phyloP scores from a whole-genome alignment of 805 yeast genomes.

The Wickerhamiella hasegawae region DNA sequence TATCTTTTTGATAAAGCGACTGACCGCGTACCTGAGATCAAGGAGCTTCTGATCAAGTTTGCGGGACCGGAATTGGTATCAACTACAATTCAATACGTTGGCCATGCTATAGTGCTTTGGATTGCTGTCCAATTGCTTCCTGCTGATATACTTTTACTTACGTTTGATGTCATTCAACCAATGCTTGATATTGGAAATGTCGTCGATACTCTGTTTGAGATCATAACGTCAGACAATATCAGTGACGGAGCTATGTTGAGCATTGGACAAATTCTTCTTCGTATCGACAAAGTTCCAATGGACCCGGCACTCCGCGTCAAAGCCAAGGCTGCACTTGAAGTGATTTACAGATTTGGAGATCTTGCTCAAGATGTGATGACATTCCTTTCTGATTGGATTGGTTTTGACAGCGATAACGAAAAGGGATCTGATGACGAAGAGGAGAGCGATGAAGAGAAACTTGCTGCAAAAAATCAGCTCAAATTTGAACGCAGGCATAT shows the following conservation, averaged over 20 bases:
- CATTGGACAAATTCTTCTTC: conserved; percentile 5
- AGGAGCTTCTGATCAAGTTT: conserved; percentile 5
- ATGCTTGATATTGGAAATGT: conserved; percentile 6
- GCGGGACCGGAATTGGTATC: conserved; percentile 10
- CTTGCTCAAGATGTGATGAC: conserved; percentile 4
- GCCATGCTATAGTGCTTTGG: conserved; percentile 7
- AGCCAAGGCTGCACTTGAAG: conserved; percentile 5
- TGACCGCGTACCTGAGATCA: conserved; percentile 5
- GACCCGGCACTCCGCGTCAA: conserved; percentile 2
- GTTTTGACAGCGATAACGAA: conserved; percentile 5
- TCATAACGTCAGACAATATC: conserved; percentile 6
- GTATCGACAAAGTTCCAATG: conserved; percentile 7
- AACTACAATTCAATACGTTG: conserved; percentile 9
- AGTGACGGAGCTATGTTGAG: conserved; percentile 6
- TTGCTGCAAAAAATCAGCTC: conserved; percentile 3
- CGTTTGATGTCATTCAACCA: conserved; percentile 6
- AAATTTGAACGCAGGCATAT: conserved; percentile 2
- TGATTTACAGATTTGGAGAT: conserved; percentile 7
- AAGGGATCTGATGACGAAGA: conserved; percentile 3
- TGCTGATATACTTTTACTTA: conserved; percentile 6
- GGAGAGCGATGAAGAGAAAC: conserved; percentile 6
- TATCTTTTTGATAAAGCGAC: conserved; percentile 8
- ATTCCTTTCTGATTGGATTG: conserved; percentile 6
- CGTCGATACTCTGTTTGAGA: conserved; percentile 8
- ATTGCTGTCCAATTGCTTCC: conserved; percentile 12